Percentiles rank a stretch among this genome's conserved stretches.
Conservation (phyloP, 805 yeast species). For the Saturnispora bothae region DNA sequence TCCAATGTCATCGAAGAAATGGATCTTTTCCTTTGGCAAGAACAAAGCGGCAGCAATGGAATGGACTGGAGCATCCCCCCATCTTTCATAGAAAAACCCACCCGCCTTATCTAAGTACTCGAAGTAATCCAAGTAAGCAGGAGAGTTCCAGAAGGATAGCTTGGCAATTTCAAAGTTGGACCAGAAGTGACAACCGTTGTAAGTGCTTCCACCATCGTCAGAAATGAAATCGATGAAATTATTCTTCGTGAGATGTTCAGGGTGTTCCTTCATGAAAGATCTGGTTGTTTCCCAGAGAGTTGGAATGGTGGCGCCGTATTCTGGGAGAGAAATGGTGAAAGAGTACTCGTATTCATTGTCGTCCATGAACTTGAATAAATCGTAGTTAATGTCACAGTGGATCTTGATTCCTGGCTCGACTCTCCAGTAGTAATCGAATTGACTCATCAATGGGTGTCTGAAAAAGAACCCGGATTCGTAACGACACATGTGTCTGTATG, state of each 20-base stretch:
- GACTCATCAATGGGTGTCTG: conserved; percentile 60
- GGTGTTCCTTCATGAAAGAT: conserved; percentile 48
- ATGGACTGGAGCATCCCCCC: conserved; percentile 95
- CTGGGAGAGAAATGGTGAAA: conserved; percentile 71
- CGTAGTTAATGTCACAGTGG: conserved; percentile 75
- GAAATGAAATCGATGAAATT: conserved; percentile 64
- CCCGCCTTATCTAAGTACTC: conserved; percentile 69
- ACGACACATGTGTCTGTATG: conserved; percentile 88
- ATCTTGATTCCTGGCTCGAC: conserved; percentile 81
- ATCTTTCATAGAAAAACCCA: conserved; percentile 87
- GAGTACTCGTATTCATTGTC: conserved; percentile 67
- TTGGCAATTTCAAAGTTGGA: conserved; percentile 80
- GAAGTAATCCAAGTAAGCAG: conserved; percentile 62
- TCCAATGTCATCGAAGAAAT: conserved; percentile 78
- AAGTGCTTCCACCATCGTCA: conserved; percentile 57
- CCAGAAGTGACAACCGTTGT: conserved; percentile 86
- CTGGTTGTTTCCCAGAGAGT: conserved; percentile 68
- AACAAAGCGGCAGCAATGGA: conserved; percentile 79
- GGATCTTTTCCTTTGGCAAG: conserved; percentile 57
- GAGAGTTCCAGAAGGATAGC: conserved; percentile 62
- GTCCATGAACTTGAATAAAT: conserved; percentile 71
- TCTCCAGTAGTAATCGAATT: conserved; percentile 91
- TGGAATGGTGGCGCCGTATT: conserved; percentile 59
- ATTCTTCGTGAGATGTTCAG: conserved; percentile 46
- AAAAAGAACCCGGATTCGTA: conserved; percentile 85